A percentile compares a stretch with the other conserved stretches of the same genome.
Conservation (phyloP, 2,329 filamentous ascomycete species). For the Arthrobotrys sinensis region DNA sequence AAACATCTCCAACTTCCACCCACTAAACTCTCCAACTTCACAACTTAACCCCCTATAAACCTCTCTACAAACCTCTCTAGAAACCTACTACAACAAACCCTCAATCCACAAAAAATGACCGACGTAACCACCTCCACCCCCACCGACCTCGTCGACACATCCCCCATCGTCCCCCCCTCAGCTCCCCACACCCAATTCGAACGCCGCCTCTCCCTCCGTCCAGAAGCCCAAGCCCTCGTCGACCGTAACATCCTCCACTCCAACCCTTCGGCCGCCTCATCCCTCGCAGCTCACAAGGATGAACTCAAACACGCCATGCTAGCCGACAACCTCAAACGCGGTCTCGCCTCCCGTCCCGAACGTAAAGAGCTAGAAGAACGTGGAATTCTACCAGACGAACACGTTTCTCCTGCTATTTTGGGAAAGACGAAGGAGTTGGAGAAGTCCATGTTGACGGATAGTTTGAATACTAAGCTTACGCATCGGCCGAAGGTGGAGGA, state of each 20-base stretch:
- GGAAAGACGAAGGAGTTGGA: conserved; percentile 64
- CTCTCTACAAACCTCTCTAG: too few relatives aligned
- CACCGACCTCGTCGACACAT: conserved; percentile 33
- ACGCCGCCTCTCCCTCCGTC: conserved; percentile 53
- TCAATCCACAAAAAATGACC: conserved; percentile 39
- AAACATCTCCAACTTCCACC: too few relatives aligned
- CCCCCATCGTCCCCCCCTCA: conserved; percentile 44
- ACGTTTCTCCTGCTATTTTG: conserved; percentile 62
- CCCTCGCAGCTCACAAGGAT: conserved; percentile 32
- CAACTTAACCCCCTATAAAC: background rate
- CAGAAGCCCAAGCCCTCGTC: conserved; percentile 53
- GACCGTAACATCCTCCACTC: conserved; percentile 58
- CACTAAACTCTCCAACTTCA: background rate
- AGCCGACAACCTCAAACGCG: conserved; percentile 62
- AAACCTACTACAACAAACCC: background rate
- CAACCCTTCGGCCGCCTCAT: background rate
- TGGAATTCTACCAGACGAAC: conserved; percentile 63
- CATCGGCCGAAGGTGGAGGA: conserved; percentile 63
- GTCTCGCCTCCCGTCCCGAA: conserved; percentile 62
- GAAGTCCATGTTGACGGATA: conserved; percentile 64
- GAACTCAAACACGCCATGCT: conserved; percentile 64
- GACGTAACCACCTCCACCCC: conserved; percentile 31
- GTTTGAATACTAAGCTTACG: conserved; percentile 63
- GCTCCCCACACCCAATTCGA: conserved; percentile 39
- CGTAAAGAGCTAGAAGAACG: conserved; percentile 64